Base-by-base conservation (phyloP, 805 yeast genomes). In the Lachancea kluyveri region DNA sequence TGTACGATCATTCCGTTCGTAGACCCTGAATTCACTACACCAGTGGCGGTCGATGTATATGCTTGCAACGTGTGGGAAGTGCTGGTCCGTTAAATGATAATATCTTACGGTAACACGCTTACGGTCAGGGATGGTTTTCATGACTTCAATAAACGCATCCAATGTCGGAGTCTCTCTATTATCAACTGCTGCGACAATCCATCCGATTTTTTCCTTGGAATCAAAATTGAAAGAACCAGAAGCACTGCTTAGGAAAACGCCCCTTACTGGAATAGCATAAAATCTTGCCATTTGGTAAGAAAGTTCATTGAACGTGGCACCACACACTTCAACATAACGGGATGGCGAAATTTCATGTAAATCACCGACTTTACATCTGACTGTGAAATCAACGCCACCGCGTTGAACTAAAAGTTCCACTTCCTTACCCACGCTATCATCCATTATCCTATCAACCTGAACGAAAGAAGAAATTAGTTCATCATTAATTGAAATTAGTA, bases 211-310 rank as follows among this genome's bases (percentile, higher is more conserved):
- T 35, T 81, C 86, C 30, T 64, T 67, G 6, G 65, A 47, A 23
- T 74, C 74, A 26, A 79, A 53, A 27, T 65, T 72, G 59, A 88
- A 86, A 0, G 90, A 78, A 0, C 90, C 90, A 2, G 83, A 68
- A 0, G 92, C 84, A 45, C 79, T 74, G 44, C 80, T 79, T 24
- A 84, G 68, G 52, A 74, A 86, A 1, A 88, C 94, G 23, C 96
- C 96, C 42, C 64, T 70, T 2, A 82, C 92, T 0, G 95, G 92
- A 18, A 87, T 70, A 19, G 88, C 84, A 50, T 77, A 85, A 29
- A 77, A 70, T 49, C 95, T 72, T 2, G 96, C 96, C 61, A 87
- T 67, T 58, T 88, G 96, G 54, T 88, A 88, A 30, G 94, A 80
- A 43, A 88, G 60, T 32, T 83, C 79, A 51, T 87, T 86, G 60